Evolutionary conservation across 257 asterid genomes (phyloP).

Genomic region (Fraxinus anomala): DNA sequence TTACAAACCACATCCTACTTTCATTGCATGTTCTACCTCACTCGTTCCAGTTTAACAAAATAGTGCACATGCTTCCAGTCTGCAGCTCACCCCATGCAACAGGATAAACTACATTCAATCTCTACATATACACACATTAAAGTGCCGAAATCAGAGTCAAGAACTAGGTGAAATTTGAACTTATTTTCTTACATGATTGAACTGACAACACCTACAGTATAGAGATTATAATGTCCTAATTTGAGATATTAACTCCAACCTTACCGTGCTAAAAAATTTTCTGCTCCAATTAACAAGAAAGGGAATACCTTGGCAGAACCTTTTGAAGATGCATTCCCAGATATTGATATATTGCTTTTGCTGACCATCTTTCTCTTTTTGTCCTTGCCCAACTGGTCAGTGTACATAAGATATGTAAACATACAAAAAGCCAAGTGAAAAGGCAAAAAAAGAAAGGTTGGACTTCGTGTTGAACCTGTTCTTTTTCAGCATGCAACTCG

Average conservation of each 20-base stretch:
- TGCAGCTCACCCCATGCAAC: too few relatives aligned
- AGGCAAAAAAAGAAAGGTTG: neutral
- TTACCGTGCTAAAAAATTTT: neutral
- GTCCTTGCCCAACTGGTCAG: conserved; percentile 57
- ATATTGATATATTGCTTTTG: conserved; percentile 35
- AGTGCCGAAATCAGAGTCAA: neutral
- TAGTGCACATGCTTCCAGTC: too few relatives aligned
- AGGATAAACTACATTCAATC: too few relatives aligned
- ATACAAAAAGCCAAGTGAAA: neutral
- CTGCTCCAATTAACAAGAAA: conserved; percentile 1
- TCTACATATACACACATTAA: too few relatives aligned
- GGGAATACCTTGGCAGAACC: conserved; percentile 65
- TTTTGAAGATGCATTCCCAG: conserved; percentile 60
- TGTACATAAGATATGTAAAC: neutral
- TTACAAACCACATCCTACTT: too few relatives aligned
- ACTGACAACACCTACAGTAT: conserved; percentile 1
- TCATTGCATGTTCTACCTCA: too few relatives aligned
- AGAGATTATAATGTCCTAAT: too few relatives aligned
- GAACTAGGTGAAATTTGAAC: conserved; percentile 1
- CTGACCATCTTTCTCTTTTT: conserved; percentile 71
- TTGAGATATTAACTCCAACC: neutral
- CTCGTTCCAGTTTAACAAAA: too few relatives aligned
- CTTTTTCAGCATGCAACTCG: conserved; percentile 75
- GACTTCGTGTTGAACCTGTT: conserved; percentile 57
- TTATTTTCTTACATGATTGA: neutral